Evolutionary conservation across 2,329 filamentous ascomycete species (phyloP).

Genomic region (Nemania diffusa): DNA sequence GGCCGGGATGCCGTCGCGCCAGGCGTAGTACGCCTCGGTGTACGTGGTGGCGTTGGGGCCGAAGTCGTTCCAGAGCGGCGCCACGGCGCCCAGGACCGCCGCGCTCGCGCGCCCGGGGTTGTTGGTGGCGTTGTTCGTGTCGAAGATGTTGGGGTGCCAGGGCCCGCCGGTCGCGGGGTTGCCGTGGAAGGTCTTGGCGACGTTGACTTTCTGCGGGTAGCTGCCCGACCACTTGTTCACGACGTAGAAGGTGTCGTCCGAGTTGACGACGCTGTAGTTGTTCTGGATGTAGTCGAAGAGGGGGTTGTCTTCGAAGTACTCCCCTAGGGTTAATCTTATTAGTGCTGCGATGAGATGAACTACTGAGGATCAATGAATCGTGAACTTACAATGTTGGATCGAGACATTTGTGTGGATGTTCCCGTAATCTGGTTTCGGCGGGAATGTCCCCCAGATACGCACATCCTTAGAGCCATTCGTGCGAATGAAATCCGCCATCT

Average conservation of each 20-base stretch:
- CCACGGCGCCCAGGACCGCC: conserved; percentile 59
- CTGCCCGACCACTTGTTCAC: conserved; percentile 60
- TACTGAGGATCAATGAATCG: neutral
- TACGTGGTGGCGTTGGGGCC: conserved; percentile 62
- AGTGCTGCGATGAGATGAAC: neutral
- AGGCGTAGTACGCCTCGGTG: conserved; percentile 63
- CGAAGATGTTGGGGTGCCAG: conserved; percentile 63
- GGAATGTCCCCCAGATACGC: conserved; percentile 67
- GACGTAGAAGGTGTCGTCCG: conserved; percentile 63
- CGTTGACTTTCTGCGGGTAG: conserved; percentile 60
- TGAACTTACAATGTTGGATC: conserved; percentile 59
- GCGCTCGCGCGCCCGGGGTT: conserved; percentile 56
- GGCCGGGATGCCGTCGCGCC: conserved; percentile 61
- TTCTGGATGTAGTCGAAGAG: conserved; percentile 55
- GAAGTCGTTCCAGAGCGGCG: conserved; percentile 66
- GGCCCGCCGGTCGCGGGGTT: conserved; percentile 53
- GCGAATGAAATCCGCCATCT: conserved; percentile 60
- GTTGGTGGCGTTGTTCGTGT: conserved; percentile 58
- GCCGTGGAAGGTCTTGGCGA: conserved; percentile 59
- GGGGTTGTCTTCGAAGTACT: conserved; percentile 63
- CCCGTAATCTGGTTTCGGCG: conserved; percentile 52
- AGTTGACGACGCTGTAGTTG: conserved; percentile 63
- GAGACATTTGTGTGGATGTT: conserved; percentile 58
- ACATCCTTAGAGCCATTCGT: conserved; percentile 55
- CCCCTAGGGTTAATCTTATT: conserved; percentile 48